Conservation (phyloP, 2,329 filamentous ascomycete genomes). For the Fusarium protoensiforme region DNA sequence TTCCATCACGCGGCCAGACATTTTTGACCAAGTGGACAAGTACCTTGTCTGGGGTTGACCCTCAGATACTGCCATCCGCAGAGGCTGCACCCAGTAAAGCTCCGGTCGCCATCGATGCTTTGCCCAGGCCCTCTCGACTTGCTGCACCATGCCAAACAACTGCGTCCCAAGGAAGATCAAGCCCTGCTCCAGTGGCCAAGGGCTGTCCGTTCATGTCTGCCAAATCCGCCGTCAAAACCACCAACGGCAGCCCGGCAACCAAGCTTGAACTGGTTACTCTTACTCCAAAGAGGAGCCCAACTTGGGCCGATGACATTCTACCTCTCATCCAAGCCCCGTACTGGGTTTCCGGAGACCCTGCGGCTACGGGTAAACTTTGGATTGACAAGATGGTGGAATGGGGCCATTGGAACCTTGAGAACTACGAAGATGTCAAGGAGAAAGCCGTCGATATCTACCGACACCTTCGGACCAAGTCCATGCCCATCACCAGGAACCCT, state of each 20-base stretch:
- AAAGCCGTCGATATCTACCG: background rate
- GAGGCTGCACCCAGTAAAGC: background rate
- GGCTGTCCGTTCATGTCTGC: background rate
- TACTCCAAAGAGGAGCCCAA: background rate
- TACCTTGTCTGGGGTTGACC: background rate
- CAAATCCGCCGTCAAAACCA: background rate
- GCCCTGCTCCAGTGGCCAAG: background rate
- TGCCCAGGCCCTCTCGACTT: background rate
- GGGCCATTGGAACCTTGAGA: background rate
- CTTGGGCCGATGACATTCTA: background rate
- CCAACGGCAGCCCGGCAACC: background rate
- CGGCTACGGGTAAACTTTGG: background rate
- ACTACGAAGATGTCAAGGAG: background rate
- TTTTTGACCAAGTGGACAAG: background rate
- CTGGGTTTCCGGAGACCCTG: background rate
- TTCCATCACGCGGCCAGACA: background rate
- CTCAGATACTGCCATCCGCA: background rate
- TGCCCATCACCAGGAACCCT: background rate
- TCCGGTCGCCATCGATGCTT: background rate
- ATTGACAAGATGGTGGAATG: background rate
- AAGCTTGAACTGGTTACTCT: background rate
- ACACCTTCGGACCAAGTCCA: background rate
- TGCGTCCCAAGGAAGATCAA: background rate
- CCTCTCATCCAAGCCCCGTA: background rate
- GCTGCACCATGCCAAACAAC: background rate